Conservation (phyloP, 345 rosid genomes). For the Adansonia digitata region DNA sequence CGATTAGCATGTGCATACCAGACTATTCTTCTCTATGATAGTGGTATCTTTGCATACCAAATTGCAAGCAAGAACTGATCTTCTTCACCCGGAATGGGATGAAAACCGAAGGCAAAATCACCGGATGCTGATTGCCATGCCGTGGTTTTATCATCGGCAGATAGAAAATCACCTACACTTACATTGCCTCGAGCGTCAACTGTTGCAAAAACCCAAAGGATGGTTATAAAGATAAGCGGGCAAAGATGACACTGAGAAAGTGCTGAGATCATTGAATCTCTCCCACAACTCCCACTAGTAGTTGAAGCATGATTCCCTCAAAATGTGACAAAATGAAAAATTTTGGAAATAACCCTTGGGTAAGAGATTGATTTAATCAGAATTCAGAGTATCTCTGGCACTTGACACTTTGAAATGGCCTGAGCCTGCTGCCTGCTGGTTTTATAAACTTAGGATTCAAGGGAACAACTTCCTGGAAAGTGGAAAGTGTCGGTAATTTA, state of each 20-base stretch:
- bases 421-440: not conserved
- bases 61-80: conserved; percentile 10
- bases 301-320: not conserved
- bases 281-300: not conserved
- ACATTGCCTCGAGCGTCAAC: not conserved
- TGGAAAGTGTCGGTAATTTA: not conserved
- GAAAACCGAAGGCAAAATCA: conserved; percentile 15
- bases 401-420: not conserved
- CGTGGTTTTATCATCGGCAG: not conserved
- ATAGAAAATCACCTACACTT: conserved; percentile 2
- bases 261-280: not conserved
- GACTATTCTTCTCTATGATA: not conserved
- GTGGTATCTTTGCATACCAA: conserved; percentile 1
- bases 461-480: not conserved
- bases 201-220: not conserved
- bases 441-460: too few species aligned
- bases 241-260: not conserved
- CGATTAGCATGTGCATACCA: conserved; percentile 7
- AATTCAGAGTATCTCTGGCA: not conserved
- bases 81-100: not conserved
- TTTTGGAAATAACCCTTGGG: not conserved
- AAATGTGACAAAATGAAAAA: not conserved
- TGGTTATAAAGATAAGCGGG: not conserved
- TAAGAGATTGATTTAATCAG: not conserved
- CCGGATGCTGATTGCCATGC: conserved; percentile 4